Evolutionary conservation across 2,329 filamentous ascomycete genomes (phyloP).

Genomic region (Blastomyces parvus): DNA sequence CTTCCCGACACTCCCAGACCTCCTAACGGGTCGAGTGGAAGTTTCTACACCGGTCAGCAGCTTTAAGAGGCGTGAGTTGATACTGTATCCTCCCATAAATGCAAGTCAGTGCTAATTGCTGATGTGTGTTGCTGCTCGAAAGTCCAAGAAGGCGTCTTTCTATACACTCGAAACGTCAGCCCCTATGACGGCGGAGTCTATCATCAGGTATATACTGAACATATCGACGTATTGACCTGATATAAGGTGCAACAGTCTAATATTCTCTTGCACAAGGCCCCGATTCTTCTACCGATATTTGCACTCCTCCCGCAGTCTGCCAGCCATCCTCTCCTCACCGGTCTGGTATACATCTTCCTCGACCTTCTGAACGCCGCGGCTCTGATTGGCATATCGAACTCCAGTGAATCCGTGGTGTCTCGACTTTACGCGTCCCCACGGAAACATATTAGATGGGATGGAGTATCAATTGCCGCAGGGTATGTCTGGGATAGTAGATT

Average conservation of each 20-base stretch:
- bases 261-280: constrained; percentile 59
- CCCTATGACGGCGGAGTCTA: constrained; percentile 90
- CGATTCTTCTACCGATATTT: constrained; percentile 83
- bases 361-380: constrained; percentile 77
- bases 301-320: constrained; percentile 67
- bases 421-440: constrained; percentile 69
- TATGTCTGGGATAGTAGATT: constrained; percentile 35
- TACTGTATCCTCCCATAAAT: constrained; percentile 11
- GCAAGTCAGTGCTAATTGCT: constrained; percentile 1
- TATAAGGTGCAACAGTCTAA: background rate
- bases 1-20: constrained; percentile 73
- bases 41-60: constrained; percentile 94
- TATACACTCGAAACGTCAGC: constrained; percentile 92
- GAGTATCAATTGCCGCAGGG: constrained; percentile 67
- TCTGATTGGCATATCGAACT: constrained; percentile 68
- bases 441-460: constrained; percentile 63
- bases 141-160: constrained; percentile 95
- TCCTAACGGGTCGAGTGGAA: constrained; percentile 85
- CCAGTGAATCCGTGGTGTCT: constrained; percentile 65
- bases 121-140: constrained; percentile 8
- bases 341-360: constrained; percentile 68
- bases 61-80: constrained; percentile 79
- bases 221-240: background rate
- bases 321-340: constrained; percentile 60
- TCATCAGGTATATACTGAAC: constrained; percentile 45